phyloP scores from a whole-genome alignment of 371 early-diverging fungal species.

The Massospora cicadina region DNA sequence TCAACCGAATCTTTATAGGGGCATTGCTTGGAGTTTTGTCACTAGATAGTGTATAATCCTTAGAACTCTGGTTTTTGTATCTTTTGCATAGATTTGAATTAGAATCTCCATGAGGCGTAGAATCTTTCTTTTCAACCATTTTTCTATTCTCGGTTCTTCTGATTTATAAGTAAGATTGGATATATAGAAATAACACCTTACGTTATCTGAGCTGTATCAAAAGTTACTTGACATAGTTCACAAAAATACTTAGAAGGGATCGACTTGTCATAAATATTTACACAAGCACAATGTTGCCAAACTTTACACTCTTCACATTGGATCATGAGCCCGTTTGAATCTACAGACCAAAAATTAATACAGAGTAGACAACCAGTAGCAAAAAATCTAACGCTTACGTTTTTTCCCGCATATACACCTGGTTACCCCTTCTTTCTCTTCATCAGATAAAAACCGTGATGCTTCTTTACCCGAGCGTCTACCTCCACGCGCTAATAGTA shows the following conservation, averaged over 20 bases:
- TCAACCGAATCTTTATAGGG: not conserved
- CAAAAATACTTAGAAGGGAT: slow-evolving; percentile 73
- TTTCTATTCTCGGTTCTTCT: too few species aligned
- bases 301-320: slow-evolving; percentile 78
- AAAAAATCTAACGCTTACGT: too few species aligned
- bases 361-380: too few species aligned
- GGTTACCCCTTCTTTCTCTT: slow-evolving; percentile 69
- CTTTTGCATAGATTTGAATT: too few species aligned
- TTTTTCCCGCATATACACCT: slow-evolving; percentile 80
- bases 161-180: too few species aligned
- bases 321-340: slow-evolving; percentile 65
- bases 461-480: not conserved
- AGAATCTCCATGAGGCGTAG: too few species aligned
- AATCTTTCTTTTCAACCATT: too few species aligned
- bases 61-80: too few species aligned
- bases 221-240: slow-evolving; percentile 61
- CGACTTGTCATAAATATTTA: slow-evolving; percentile 48
- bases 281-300: slow-evolving; percentile 82
- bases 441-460: slow-evolving; percentile 13
- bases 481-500: not conserved
- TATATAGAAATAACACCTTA: too few species aligned
- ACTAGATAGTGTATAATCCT: not conserved
- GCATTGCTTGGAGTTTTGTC: not conserved
- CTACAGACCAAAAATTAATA: too few species aligned
- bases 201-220: slow-evolving; percentile 30